phyloP scores from a whole-genome alignment of 164 flowering plant genomes.

The Platanus orientalis region DNA sequence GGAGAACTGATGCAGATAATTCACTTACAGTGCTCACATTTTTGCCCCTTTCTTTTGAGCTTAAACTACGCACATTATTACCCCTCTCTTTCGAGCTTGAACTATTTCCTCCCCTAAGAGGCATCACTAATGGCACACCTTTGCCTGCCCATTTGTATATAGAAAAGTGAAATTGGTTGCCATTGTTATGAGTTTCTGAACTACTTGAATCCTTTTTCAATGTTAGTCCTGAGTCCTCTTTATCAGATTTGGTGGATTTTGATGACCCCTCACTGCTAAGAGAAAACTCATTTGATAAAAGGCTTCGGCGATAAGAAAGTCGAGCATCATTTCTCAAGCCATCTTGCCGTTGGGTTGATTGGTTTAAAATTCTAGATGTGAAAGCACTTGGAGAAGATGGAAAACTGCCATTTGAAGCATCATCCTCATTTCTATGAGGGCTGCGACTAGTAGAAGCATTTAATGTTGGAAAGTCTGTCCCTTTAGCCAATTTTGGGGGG shows the following conservation, averaged over 20 bases:
- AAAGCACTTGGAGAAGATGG: conserved; percentile 28
- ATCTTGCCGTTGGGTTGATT: conserved; percentile 23
- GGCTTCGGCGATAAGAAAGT: conserved; percentile 29
- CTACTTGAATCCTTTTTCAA: conserved; percentile 17
- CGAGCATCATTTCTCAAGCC: conserved; percentile 23
- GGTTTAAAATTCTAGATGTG: conserved; percentile 37
- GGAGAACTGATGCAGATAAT: conserved; percentile 8
- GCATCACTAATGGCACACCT: conserved; percentile 47
- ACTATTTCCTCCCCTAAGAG: conserved; percentile 32
- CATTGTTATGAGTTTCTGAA: conserved; percentile 17
- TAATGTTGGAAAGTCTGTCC: conserved; percentile 34
- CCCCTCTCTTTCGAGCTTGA: conserved; percentile 27
- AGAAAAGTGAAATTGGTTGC: conserved; percentile 76
- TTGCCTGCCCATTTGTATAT: conserved; percentile 86
- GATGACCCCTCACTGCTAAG: conserved; percentile 21
- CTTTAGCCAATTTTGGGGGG: conserved; percentile 45
- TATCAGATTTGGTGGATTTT: conserved; percentile 14
- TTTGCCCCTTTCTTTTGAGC: not conserved
- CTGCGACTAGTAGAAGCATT: conserved; percentile 23
- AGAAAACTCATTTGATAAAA: conserved; percentile 35
- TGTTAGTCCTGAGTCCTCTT: conserved; percentile 16
- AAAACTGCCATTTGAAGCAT: conserved; percentile 21
- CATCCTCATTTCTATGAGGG: conserved; percentile 24
- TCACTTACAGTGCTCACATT: conserved; percentile 12
- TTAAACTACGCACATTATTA: not conserved